Percentiles rank a stretch among this genome's conserved stretches.
Evolutionary conservation across 495 filamentous ascomycete species (phyloP).

Genomic region (Neurospora sp.): DNA sequence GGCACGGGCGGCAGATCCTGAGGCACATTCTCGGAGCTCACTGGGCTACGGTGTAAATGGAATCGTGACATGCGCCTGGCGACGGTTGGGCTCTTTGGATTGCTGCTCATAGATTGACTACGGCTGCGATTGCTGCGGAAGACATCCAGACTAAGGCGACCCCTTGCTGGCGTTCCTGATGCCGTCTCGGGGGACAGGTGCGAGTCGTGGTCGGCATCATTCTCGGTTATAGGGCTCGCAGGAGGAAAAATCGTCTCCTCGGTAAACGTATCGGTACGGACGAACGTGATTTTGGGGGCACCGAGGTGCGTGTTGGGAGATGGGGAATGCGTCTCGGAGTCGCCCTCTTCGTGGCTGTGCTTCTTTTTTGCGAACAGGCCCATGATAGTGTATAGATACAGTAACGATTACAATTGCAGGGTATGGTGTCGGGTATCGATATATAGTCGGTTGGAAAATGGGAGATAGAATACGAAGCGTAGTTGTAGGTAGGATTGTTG

Average conservation of each 20-base stretch:
- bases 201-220: slow-evolving; percentile 15
- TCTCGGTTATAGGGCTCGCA: slow-evolving; percentile 27
- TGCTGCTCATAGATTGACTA: slow-evolving; percentile 34
- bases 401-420: not conserved
- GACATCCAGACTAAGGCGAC: slow-evolving; percentile 19
- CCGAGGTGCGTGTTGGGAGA: slow-evolving; percentile 19
- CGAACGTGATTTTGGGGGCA: slow-evolving; percentile 69
- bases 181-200: slow-evolving; percentile 26
- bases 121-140: slow-evolving; percentile 38
- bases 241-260: slow-evolving; percentile 69
- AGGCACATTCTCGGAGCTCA: slow-evolving; percentile 66
- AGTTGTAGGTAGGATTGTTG: not conserved
- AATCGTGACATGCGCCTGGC: slow-evolving; percentile 54
- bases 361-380: slow-evolving; percentile 56
- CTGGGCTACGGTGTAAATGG: slow-evolving; percentile 50
- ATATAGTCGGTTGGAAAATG: not conserved
- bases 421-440: not conserved
- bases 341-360: slow-evolving; percentile 39
- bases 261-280: slow-evolving; percentile 71
- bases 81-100: slow-evolving; percentile 26
- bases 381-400: not conserved
- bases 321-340: slow-evolving; percentile 24
- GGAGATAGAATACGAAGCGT: not conserved
- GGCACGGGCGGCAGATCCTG: slow-evolving; percentile 55
- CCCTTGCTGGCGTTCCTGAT: slow-evolving; percentile 7